These are phyloP conservation scores for Syzygium grande DNA, from an alignment of 345 rosid species.

Conservation along the genomic window DNA sequence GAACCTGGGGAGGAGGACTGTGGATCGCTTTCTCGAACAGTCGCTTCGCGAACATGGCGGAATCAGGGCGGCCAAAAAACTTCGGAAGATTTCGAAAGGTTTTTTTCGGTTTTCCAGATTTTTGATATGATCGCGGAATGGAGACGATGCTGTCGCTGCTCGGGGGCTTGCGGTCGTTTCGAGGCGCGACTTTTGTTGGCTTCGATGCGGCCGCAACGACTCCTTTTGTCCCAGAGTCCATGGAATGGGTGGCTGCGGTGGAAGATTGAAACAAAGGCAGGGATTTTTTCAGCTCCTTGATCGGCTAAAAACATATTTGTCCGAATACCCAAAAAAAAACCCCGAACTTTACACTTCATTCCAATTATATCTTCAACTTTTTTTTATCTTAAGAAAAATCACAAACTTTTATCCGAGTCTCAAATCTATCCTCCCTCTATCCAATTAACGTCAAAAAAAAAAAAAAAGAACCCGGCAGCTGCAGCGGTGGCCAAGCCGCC, in stretches of 20 bases:
- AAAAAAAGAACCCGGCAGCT: too few relatives aligned
- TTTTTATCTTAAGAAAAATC: too few relatives aligned
- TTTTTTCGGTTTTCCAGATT: background rate
- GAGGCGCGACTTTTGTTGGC: background rate
- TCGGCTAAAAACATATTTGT: too few relatives aligned
- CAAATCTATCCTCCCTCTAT: too few relatives aligned
- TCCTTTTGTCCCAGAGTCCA: background rate
- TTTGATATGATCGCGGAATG: background rate
- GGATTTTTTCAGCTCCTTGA: too few relatives aligned
- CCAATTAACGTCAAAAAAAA: too few relatives aligned
- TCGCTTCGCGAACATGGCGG: slow-evolving; percentile 33
- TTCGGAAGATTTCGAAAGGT: background rate
- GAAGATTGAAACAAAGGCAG: background rate
- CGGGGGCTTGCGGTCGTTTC: background rate
- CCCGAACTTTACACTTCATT: too few relatives aligned
- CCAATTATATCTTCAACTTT: too few relatives aligned
- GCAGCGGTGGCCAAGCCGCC: too few relatives aligned
- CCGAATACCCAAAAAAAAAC: too few relatives aligned
- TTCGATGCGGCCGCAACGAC: slow-evolving; percentile 7
- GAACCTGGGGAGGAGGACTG: slow-evolving; percentile 20
- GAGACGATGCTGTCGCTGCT: background rate
- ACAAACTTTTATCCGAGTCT: too few relatives aligned
- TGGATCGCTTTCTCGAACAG: slow-evolving; percentile 24
- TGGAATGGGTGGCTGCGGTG: background rate
- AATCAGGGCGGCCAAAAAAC: background rate